Conservation (phyloP, 2,329 filamentous ascomycete genomes). For the Colletotrichum endophyticum region DNA sequence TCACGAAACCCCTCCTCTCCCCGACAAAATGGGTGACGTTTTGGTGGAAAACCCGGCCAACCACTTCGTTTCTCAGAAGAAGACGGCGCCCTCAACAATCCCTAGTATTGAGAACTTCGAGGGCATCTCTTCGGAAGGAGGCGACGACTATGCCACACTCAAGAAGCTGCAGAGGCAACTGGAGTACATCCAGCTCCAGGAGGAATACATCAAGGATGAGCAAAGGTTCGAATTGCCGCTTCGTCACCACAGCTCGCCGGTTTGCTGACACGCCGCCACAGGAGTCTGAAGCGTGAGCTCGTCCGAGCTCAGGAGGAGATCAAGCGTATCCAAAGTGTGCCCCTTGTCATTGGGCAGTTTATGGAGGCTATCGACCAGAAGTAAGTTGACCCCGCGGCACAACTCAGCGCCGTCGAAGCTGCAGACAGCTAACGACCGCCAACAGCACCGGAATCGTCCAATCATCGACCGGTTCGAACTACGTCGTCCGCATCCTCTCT, state of each 20-base stretch:
- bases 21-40: conserved; percentile 78
- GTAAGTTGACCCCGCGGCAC: conserved; percentile 53
- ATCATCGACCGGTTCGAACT: conserved; percentile 97
- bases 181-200: conserved; percentile 96
- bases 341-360: conserved; percentile 97
- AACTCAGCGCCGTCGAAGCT: neutral
- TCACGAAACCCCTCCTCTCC: neutral
- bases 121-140: conserved; percentile 78
- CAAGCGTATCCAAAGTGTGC: conserved; percentile 98
- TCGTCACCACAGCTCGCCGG: neutral
- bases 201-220: conserved; percentile 99
- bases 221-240: conserved; percentile 67
- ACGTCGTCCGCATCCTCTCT: conserved; percentile 96
- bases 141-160: conserved; percentile 91
- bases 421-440: neutral
- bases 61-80: conserved; percentile 79
- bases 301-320: conserved; percentile 99
- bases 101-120: conserved; percentile 91
- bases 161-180: conserved; percentile 97
- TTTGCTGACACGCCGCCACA: conserved; percentile 35
- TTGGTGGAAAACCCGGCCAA: conserved; percentile 82
- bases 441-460: conserved; percentile 96
- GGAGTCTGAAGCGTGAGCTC: conserved; percentile 95
- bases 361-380: conserved; percentile 99
- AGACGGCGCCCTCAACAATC: conserved; percentile 78